Percentiles rank a stretch among this genome's conserved stretches.
phyloP scores from a whole-genome alignment of 345 rosid species.

The Pistacia vera region DNA sequence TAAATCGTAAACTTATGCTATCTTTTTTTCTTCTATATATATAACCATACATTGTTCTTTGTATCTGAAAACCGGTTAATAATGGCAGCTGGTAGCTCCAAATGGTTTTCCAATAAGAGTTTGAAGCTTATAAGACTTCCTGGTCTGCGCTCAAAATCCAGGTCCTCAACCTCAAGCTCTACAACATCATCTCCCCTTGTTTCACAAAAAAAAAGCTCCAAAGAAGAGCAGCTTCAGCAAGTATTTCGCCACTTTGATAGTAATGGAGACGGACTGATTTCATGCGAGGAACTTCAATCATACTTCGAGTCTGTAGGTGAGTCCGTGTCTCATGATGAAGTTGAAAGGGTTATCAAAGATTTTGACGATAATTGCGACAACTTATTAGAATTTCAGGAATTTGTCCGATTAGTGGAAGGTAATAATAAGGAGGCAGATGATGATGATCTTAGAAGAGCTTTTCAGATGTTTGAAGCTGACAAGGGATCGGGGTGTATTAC shows the following conservation, averaged over 20 bases:
- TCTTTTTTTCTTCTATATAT: no score
- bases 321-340: constrained; percentile 16
- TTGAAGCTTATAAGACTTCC: constrained; percentile 17
- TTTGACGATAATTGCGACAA: constrained; percentile 28
- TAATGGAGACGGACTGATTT: constrained; percentile 29
- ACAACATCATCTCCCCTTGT: neutral
- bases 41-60: neutral
- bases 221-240: constrained; percentile 14
- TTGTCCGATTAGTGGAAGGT: constrained; percentile 22
- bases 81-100: constrained; percentile 18
- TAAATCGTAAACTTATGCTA: no score
- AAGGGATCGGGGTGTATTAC: constrained; percentile 32
- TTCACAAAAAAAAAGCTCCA: neutral
- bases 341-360: constrained; percentile 15
- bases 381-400: constrained; percentile 26
- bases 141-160: neutral
- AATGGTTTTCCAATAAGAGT: constrained; percentile 19
- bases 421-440: constrained; percentile 5
- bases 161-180: neutral
- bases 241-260: constrained; percentile 32
- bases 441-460: constrained; percentile 31
- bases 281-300: constrained; percentile 24
- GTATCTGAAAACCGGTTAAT: neutral
- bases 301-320: constrained; percentile 34
- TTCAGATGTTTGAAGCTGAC: constrained; percentile 33